Evolutionary conservation across 192 early-diverging fungal genomes (phyloP).

Genomic region (Allomyces macrogynus): DNA sequence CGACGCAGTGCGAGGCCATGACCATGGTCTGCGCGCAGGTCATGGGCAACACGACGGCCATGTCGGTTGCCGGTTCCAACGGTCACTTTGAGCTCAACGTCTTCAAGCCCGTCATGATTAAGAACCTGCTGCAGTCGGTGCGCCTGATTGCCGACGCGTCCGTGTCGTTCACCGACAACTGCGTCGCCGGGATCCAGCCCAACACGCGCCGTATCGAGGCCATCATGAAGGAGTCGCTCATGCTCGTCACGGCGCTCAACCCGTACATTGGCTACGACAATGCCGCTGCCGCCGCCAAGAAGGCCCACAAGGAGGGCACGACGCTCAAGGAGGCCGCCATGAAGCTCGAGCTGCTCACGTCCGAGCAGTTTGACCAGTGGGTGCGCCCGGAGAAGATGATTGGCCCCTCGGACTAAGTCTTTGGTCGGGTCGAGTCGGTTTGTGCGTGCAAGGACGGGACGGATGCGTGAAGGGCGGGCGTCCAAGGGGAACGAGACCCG

Average conservation of each 20-base stretch:
- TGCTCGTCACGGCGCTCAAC: constrained; percentile 98
- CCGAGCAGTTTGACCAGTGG: constrained; percentile 88
- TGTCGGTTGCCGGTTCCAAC: constrained; percentile 79
- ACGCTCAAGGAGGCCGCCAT: constrained; percentile 86
- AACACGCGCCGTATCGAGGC: constrained; percentile 75
- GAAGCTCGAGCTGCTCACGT: constrained; percentile 59
- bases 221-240: constrained; percentile 79
- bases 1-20: constrained; percentile 98
- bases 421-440: too few species aligned
- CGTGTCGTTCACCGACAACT: constrained; percentile 87
- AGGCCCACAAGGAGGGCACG: constrained; percentile 76
- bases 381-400: constrained; percentile 83
- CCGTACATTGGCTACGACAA: constrained; percentile 72
- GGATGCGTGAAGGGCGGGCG: too few species aligned
- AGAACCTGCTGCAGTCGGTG: constrained; percentile 87
- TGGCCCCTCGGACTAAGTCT: constrained; percentile 18
- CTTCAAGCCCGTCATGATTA: constrained; percentile 98
- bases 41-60: constrained; percentile 93
- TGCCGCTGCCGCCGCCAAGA: constrained; percentile 91
- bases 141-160: constrained; percentile 68
- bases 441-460: too few species aligned
- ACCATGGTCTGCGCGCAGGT: constrained; percentile 99
- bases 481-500: too few species aligned
- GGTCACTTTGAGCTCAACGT: constrained; percentile 99
- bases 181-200: constrained; percentile 81